Base-by-base conservation (phyloP, 495 filamentous ascomycete genomes). In the Delitschia confertaspora region DNA sequence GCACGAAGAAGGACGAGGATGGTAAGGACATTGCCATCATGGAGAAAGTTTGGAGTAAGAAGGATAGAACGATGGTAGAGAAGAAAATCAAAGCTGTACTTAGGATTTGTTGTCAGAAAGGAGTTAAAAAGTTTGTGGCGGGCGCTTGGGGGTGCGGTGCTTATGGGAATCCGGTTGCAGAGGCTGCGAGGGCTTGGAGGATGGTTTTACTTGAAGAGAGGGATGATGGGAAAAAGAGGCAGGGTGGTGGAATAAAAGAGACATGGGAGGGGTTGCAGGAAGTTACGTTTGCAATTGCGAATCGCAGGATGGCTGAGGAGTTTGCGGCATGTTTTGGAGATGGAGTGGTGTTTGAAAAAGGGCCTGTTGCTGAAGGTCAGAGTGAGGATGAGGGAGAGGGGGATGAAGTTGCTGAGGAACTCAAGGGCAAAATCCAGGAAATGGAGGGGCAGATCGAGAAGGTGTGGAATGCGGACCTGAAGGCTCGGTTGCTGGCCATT, bases 251-350 rank as follows among this genome's bases (percentile, higher is more conserved):
- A 17, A 34, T 21, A 41, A 47, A 38, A 38, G 50, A 63, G 44
- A 38, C 18, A 6, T 65, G 60, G 57, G 42, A 43, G 40, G 64
- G 64, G 30, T 51, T 60, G 32, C 59, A 39, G 31, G 68, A 72
- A 38, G 59, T 76, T 4, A 63, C 73, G 32, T 76, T 75, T 60
- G 72, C 69, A 18, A 60, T 74, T 38, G 53, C 47, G 6, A 55
- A 63, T 47, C 38, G 37, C 6, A 58, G 19, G 19, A 61, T 63
- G 60, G 47, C 53, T 1, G 13, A 31, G 9, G 58, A 63, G 24
- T 65, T 65, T 53, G 51, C 51, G n/a, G 19, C 11, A 8, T 42
- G 41, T 10, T 65, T 60, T 49, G 45, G 41, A 3, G 43, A 41
- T 13, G 43, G 47, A 3, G 45, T 62, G 11, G 36, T 27, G 10